phyloP scores from a whole-genome alignment of 2,329 filamentous ascomycete genomes.

The Cadophora gregata region DNA sequence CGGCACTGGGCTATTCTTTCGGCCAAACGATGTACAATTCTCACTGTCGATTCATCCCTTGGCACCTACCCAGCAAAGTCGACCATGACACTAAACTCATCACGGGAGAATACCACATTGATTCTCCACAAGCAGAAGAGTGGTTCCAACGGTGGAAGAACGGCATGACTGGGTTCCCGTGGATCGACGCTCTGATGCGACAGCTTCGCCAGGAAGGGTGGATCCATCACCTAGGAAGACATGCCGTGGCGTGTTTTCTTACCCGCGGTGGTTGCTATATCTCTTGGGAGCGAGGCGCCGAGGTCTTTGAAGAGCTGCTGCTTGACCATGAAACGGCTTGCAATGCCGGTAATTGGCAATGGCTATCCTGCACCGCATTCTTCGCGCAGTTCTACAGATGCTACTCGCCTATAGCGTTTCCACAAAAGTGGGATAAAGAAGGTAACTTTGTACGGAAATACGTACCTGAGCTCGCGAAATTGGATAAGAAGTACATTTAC shows the following conservation, averaged over 20 bases:
- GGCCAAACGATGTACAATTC: constrained; percentile 69
- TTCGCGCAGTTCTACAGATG: constrained; percentile 74
- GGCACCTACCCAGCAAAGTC: constrained; percentile 72
- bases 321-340: constrained; percentile 78
- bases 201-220: constrained; percentile 75
- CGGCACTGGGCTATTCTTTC: constrained; percentile 68
- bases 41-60: constrained; percentile 76
- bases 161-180: constrained; percentile 77
- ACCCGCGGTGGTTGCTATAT: constrained; percentile 80
- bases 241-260: constrained; percentile 82
- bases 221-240: constrained; percentile 80
- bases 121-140: constrained; percentile 64
- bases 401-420: constrained; percentile 74
- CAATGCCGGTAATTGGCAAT: constrained; percentile 80
- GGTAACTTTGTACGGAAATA: constrained; percentile 68
- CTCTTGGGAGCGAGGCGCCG: constrained; percentile 78
- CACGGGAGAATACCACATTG: constrained; percentile 68
- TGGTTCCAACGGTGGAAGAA: constrained; percentile 73
- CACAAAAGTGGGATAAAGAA: constrained; percentile 76
- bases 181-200: constrained; percentile 82
- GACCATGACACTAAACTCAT: constrained; percentile 51
- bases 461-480: constrained; percentile 67
- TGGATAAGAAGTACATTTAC: constrained; percentile 75
- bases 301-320: constrained; percentile 78
- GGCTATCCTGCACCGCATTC: constrained; percentile 78